These are phyloP conservation scores for Kingdonia uniflora DNA, from an alignment of 164 flowering plant species.

Conservation along the genomic window DNA sequence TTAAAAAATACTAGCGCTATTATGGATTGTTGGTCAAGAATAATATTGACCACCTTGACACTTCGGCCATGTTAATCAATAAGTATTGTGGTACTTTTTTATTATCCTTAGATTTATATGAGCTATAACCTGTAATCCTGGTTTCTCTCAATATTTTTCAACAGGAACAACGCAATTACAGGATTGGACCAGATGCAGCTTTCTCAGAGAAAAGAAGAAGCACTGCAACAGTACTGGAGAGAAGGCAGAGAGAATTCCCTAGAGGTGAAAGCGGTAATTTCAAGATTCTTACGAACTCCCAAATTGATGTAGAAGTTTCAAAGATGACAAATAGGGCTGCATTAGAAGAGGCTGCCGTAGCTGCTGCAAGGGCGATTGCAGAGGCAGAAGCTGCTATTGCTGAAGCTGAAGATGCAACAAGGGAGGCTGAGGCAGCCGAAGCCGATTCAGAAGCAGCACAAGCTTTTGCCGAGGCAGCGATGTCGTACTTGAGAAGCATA, in stretches of 20 bases:
- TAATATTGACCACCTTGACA: too few species aligned
- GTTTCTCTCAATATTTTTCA: background rate
- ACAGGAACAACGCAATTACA: slow-evolving; percentile 75
- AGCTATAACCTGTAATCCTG: too few species aligned
- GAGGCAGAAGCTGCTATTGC: slow-evolving; percentile 89
- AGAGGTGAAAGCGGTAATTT: slow-evolving; percentile 33
- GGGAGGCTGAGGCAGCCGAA: slow-evolving; percentile 87
- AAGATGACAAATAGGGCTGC: slow-evolving; percentile 63
- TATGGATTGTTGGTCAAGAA: too few species aligned
- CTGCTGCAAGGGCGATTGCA: slow-evolving; percentile 83
- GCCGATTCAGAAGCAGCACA: slow-evolving; percentile 92
- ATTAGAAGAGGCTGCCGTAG: slow-evolving; percentile 69
- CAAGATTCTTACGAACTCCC: slow-evolving; percentile 29
- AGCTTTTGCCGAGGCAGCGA: slow-evolving; percentile 83
- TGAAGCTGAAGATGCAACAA: slow-evolving; percentile 83
- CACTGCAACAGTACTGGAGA: slow-evolving; percentile 22
- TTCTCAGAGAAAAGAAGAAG: slow-evolving; percentile 35
- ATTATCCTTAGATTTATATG: too few species aligned
- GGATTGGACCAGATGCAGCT: slow-evolving; percentile 33
- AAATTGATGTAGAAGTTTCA: slow-evolving; percentile 53
- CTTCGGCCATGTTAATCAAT: too few species aligned
- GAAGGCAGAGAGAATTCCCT: slow-evolving; percentile 21
- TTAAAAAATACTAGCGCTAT: too few species aligned
- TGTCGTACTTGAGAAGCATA: slow-evolving; percentile 44
- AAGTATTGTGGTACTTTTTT: too few species aligned